A percentile compares a stretch with the other conserved stretches of the same genome.
Conservation (phyloP, 805 yeast species). For the Hanseniaspora thailandica region DNA sequence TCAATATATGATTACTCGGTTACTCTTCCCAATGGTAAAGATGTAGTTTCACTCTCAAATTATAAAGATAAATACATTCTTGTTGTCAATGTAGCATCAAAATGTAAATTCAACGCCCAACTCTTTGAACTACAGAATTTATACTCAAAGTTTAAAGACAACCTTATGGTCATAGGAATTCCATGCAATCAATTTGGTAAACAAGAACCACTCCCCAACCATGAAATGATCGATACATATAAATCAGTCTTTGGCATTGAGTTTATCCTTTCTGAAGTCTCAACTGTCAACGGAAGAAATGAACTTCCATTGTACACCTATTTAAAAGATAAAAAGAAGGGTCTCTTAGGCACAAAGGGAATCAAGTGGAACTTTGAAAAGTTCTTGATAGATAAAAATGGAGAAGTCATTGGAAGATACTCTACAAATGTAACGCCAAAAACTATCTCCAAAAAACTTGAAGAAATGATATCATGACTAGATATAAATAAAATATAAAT, state of each 20-base stretch:
- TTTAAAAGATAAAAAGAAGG: constrained; percentile 54
- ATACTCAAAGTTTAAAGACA: constrained; percentile 50
- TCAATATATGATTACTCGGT: constrained; percentile 39
- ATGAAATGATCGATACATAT: constrained; percentile 67
- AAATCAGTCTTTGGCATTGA: constrained; percentile 58
- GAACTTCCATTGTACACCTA: constrained; percentile 58
- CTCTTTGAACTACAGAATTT: constrained; percentile 60
- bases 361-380: constrained; percentile 75
- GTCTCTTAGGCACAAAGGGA: constrained; percentile 53
- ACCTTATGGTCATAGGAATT: constrained; percentile 61
- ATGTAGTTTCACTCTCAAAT: constrained; percentile 45
- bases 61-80: constrained; percentile 74
- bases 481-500: too few relatives aligned
- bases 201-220: constrained; percentile 64
- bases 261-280: constrained; percentile 66
- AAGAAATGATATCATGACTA: constrained; percentile 33
- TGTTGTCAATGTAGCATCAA: constrained; percentile 82
- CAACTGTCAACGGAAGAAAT: constrained; percentile 65
- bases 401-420: constrained; percentile 45
- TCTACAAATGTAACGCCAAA: constrained; percentile 48
- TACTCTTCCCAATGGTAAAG: constrained; percentile 47
- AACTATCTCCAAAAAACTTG: constrained; percentile 28
- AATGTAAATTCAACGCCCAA: constrained; percentile 75
- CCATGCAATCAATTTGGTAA: constrained; percentile 84
- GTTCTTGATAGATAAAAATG: constrained; percentile 47